Evolutionary conservation across 1,284 basidiomycete genomes (phyloP).

Genomic region (Papiliotrema fonsecae): DNA sequence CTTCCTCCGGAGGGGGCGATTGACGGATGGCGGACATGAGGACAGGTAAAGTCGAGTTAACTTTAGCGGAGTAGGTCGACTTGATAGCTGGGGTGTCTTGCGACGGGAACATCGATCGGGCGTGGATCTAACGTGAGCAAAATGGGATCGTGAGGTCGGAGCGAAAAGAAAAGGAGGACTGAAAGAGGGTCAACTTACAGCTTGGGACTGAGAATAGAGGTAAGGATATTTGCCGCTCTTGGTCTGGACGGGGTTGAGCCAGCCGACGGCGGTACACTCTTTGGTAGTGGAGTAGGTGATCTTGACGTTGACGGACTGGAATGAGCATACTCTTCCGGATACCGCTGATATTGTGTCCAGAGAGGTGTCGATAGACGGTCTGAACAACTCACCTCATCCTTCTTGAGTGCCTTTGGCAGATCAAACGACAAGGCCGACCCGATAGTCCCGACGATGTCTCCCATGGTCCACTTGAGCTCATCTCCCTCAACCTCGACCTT

Average conservation of each 20-base stretch:
- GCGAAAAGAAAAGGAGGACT: slow-evolving; percentile 6
- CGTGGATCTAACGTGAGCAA: slow-evolving; percentile 57
- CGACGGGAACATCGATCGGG: slow-evolving; percentile 69
- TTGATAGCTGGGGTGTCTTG: slow-evolving; percentile 56
- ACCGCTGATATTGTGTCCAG: slow-evolving; percentile 38
- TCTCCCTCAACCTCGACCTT: slow-evolving; percentile 57
- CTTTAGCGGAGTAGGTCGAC: slow-evolving; percentile 67
- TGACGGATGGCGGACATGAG: slow-evolving; percentile 77
- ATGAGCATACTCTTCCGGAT: not conserved
- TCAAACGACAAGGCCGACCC: slow-evolving; percentile 46
- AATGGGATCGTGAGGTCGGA: slow-evolving; percentile 8
- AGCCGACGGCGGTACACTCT: slow-evolving; percentile 82
- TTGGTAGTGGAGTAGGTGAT: slow-evolving; percentile 71
- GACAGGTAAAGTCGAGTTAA: slow-evolving; percentile 69
- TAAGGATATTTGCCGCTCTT: slow-evolving; percentile 81
- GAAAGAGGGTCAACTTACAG: slow-evolving; percentile 42
- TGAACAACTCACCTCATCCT: slow-evolving; percentile 42
- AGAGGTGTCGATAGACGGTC: slow-evolving; percentile 53
- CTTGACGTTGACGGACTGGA: slow-evolving; percentile 56
- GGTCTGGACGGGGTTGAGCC: slow-evolving; percentile 86
- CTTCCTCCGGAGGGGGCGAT: slow-evolving; percentile 64
- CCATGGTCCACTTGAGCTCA: slow-evolving; percentile 56
- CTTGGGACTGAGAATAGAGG: slow-evolving; percentile 91
- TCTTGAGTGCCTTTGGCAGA: slow-evolving; percentile 29
- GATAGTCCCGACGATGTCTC: slow-evolving; percentile 43